Evolutionary conservation across 2,329 filamentous ascomycete species (phyloP).

Genomic region (Fragosphaeria purpurea): DNA sequence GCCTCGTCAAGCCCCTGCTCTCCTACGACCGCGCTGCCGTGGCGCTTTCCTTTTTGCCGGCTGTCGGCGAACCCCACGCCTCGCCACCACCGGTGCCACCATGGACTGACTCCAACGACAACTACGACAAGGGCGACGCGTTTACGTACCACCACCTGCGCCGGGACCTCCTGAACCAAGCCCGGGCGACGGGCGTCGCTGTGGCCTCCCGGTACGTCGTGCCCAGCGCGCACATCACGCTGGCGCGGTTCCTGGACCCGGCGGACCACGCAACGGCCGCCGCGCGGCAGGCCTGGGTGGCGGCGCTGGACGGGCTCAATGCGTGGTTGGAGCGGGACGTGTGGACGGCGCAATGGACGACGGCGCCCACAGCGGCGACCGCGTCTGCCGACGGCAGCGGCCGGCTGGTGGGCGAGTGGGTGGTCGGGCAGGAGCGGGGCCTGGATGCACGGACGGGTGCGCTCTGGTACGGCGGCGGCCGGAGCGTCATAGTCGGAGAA

Average conservation of each 20-base stretch:
- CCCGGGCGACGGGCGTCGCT: constrained; percentile 51
- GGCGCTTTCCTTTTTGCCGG: constrained; percentile 79
- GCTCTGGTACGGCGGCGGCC: constrained; percentile 81
- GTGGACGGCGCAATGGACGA: constrained; percentile 43
- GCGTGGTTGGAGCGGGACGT: constrained; percentile 58
- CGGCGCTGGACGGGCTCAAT: constrained; percentile 68
- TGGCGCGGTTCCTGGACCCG: constrained; percentile 67
- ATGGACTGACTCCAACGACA: constrained; percentile 15
- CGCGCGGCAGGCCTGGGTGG: constrained; percentile 55
- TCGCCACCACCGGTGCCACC: constrained; percentile 32
- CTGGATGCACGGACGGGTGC: constrained; percentile 64
- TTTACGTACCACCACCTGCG: constrained; percentile 91
- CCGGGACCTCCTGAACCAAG: constrained; percentile 60
- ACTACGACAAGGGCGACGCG: constrained; percentile 28
- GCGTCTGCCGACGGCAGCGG: background rate
- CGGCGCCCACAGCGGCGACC: too few relatives aligned
- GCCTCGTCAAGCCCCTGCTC: constrained; percentile 71
- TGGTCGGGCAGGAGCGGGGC: constrained; percentile 76
- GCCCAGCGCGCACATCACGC: constrained; percentile 80
- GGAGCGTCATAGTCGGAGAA: constrained; percentile 54
- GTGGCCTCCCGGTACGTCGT: constrained; percentile 77
- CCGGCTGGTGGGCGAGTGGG: constrained; percentile 59
- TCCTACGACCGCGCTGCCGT: constrained; percentile 80
- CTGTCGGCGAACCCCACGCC: constrained; percentile 47
- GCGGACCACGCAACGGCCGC: constrained; percentile 50